A percentile compares a stretch with the other conserved stretches of the same genome.
Evolutionary conservation across 2,329 filamentous ascomycete species (phyloP).

Genomic region (Alternaria sp.): DNA sequence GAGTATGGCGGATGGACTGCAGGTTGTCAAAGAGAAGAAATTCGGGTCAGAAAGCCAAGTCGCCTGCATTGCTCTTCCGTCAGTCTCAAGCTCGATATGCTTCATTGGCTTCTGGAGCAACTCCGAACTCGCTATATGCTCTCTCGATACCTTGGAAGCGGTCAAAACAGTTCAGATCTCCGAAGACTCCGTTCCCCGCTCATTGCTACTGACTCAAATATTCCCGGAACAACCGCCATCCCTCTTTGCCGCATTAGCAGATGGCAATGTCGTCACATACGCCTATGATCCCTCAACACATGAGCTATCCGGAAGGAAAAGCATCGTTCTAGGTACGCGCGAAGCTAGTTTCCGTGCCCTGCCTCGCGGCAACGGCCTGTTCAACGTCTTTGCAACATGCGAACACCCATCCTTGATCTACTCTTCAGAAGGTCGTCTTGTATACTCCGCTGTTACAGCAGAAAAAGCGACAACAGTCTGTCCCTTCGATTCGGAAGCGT

Average conservation of each 20-base stretch:
- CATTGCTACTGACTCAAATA: constrained; percentile 79
- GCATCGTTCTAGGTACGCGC: constrained; percentile 82
- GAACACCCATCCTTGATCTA: constrained; percentile 96
- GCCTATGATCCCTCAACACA: constrained; percentile 68
- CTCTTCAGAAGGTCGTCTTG: constrained; percentile 81
- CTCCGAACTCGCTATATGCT: constrained; percentile 77
- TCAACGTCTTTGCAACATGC: constrained; percentile 88
- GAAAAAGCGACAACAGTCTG: constrained; percentile 84
- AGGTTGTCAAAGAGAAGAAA: constrained; percentile 64
- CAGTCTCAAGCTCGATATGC: constrained; percentile 67
- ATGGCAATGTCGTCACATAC: constrained; percentile 88
- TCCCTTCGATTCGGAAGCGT: constrained; percentile 80
- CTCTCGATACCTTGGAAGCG: constrained; percentile 69
- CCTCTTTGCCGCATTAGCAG: constrained; percentile 87
- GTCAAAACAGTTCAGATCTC: constrained; percentile 62
- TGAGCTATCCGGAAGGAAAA: constrained; percentile 74
- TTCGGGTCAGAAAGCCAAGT: constrained; percentile 75
- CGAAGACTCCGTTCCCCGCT: constrained; percentile 81
- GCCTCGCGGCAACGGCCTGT: constrained; percentile 68
- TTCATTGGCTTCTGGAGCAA: constrained; percentile 88
- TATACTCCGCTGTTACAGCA: constrained; percentile 92
- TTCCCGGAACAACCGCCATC: constrained; percentile 72
- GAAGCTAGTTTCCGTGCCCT: constrained; percentile 82
- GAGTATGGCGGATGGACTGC: constrained; percentile 64
- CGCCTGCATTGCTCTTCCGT: constrained; percentile 80